Evolutionary conservation across 2,329 filamentous ascomycete genomes (phyloP), one percentile per base, ranked within the genome.

Genomic region (Ascochyta pisi): DNA sequence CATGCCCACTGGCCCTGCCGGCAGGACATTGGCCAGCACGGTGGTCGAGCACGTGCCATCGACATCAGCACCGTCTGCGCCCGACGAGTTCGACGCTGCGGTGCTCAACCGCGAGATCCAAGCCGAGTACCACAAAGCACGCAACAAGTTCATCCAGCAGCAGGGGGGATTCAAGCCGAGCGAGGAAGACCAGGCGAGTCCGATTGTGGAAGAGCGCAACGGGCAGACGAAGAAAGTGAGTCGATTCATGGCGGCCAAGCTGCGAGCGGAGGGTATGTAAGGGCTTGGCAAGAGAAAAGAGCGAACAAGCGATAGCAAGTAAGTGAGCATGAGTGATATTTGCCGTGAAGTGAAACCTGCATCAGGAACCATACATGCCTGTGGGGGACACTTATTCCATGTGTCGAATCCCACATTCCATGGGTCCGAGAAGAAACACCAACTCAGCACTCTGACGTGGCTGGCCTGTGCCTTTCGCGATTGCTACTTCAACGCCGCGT

Each of bases 101-200:
- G 79, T 93, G 27, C 81, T 94, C 46, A 84, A 89, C 49, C 87
- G 90, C 60, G 89, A 96, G 73, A 87, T 96, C 13, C 88, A 90
- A 7, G 85, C 86, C 34, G 90, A 96, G 70, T 96, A 96, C 74
- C 89, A 96, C 73, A 87, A 86, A 40, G 82, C 91, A 74, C 89
- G 94, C 19, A 96, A 93, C 71, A 86, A 85, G 67, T 88, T 96
- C 76, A 92, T 97, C 50, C 86, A 92, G 64, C 84, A 87, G 65
- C 86, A 95, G 66, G 92, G 92, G 47, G 92, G 92, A 3, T 96
- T 96, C 73, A 78, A 89, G 66, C 66, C 73, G 2, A 84, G 86
- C 54, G 85, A 92, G 64, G 86, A 90, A 56, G 87, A 91, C 57
- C 82, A 85, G 48, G 84, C 82, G 41, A 79, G 84, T 16, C 83